Percentiles rank a stretch among this genome's conserved stretches.
Evolutionary conservation across 257 asterid species (phyloP).

Genomic region (Ajuga chamaepitys): DNA sequence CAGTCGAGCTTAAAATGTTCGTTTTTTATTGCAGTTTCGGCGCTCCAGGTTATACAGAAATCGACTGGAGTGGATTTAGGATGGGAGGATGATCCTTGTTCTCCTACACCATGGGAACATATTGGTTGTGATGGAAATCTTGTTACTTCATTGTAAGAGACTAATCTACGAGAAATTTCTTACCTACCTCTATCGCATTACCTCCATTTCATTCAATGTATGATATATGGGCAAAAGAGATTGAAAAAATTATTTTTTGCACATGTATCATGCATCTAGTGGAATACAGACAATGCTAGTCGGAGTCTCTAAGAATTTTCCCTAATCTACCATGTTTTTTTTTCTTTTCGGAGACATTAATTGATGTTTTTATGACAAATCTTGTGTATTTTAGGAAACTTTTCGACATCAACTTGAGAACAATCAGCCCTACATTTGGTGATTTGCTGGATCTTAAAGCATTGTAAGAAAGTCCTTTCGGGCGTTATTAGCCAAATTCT

Average conservation of each 20-base stretch:
- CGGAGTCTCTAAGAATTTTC: too few species aligned
- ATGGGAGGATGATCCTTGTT: conserved; percentile 94
- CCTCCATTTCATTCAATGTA: too few species aligned
- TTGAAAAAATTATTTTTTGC: too few species aligned
- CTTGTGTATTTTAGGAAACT: conserved; percentile 46
- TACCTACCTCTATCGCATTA: too few species aligned
- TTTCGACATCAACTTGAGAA: conserved; percentile 64
- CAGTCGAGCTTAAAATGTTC: neutral
- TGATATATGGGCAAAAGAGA: too few species aligned
- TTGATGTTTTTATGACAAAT: neutral
- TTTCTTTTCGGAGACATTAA: too few species aligned
- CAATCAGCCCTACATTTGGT: conserved; percentile 73
- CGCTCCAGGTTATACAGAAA: conserved; percentile 81
- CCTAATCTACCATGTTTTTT: too few species aligned
- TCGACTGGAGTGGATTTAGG: conserved; percentile 65
- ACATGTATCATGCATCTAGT: too few species aligned
- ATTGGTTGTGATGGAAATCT: conserved; percentile 72
- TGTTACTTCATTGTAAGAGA: conserved; percentile 86
- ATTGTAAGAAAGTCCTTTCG: conserved; percentile 44
- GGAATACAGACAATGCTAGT: too few species aligned
- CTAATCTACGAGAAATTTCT: neutral
- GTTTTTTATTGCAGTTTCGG: conserved; percentile 53
- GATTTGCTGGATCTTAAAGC: conserved; percentile 75
- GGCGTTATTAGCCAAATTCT: too few species aligned
- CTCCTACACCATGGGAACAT: conserved; percentile 80